Evolutionary conservation across 2,329 filamentous ascomycete species (phyloP).

Genomic region (Tolypocladium tundrense): DNA sequence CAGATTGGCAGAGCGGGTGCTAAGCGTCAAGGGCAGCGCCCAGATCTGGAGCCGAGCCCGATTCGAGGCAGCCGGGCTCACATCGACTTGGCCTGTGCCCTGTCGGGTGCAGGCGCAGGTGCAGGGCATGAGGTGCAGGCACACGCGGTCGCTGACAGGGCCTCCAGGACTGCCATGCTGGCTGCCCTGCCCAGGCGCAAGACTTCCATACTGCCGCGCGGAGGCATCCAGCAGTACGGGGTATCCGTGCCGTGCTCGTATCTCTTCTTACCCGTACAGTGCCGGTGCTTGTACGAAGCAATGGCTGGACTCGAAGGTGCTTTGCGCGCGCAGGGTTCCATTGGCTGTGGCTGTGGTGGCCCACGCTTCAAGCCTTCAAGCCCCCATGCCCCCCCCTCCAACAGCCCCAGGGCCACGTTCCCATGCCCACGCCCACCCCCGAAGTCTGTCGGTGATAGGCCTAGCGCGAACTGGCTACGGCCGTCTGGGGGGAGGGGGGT

Average conservation of each 20-base stretch:
- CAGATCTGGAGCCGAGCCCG: neutral
- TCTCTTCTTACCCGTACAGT: neutral
- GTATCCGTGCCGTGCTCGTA: neutral
- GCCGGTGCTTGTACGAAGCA: neutral
- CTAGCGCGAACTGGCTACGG: conserved; percentile 2
- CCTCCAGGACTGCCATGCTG: neutral
- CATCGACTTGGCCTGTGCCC: neutral
- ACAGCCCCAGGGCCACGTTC: conserved; percentile 1
- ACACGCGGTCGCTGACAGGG: neutral
- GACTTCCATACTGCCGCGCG: too few relatives aligned
- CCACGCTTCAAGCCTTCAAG: neutral
- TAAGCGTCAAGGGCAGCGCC: neutral
- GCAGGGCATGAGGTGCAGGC: neutral
- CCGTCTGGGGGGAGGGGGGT: neutral
- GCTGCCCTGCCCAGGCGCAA: neutral
- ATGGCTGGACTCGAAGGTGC: neutral
- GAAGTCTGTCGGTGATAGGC: conserved; percentile 2
- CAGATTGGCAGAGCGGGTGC: neutral
- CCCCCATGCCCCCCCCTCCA: neutral
- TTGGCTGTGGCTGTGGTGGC: neutral
- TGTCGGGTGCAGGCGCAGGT: neutral
- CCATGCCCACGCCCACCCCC: neutral
- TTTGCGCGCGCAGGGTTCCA: neutral
- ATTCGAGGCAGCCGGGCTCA: neutral
- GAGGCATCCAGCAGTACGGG: neutral